Evolutionary conservation across 2,329 filamentous ascomycete species (phyloP).

Genomic region (Cordyceps fumosorosea): DNA sequence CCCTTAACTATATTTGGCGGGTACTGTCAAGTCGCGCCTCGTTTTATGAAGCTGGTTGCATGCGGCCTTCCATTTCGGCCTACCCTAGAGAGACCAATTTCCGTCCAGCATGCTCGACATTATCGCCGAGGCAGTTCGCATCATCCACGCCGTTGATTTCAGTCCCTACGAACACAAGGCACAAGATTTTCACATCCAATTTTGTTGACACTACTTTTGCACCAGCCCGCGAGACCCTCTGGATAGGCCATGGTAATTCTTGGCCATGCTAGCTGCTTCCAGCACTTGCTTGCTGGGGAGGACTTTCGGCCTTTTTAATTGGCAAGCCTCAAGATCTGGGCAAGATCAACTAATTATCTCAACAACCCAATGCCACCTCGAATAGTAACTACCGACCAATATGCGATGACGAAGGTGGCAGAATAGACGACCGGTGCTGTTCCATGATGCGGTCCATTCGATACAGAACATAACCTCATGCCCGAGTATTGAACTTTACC

Average conservation of each 20-base stretch:
- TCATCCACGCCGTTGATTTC: neutral
- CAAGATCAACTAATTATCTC: too few relatives aligned
- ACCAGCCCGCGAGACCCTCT: neutral
- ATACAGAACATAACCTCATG: too few relatives aligned
- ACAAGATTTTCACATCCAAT: neutral
- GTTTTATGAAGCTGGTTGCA: neutral
- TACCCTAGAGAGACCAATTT: neutral
- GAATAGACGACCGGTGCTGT: too few relatives aligned
- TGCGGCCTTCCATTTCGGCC: neutral
- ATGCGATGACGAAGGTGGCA: too few relatives aligned
- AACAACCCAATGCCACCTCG: too few relatives aligned
- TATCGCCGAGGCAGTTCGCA: neutral
- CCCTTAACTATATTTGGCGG: neutral
- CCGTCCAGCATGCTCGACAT: neutral
- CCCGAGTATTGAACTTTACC: too few relatives aligned
- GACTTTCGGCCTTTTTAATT: too few relatives aligned
- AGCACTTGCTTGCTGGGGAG: too few relatives aligned
- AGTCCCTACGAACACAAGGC: neutral
- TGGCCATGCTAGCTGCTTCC: neutral
- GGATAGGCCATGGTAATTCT: neutral
- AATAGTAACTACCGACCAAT: too few relatives aligned
- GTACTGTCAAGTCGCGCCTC: neutral
- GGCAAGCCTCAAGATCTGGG: too few relatives aligned
- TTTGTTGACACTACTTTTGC: neutral
- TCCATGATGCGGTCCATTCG: too few relatives aligned